Percentiles rank a stretch among this genome's conserved stretches.
Evolutionary conservation across 345 rosid species (phyloP).

Genomic region (Salix dunnii): DNA sequence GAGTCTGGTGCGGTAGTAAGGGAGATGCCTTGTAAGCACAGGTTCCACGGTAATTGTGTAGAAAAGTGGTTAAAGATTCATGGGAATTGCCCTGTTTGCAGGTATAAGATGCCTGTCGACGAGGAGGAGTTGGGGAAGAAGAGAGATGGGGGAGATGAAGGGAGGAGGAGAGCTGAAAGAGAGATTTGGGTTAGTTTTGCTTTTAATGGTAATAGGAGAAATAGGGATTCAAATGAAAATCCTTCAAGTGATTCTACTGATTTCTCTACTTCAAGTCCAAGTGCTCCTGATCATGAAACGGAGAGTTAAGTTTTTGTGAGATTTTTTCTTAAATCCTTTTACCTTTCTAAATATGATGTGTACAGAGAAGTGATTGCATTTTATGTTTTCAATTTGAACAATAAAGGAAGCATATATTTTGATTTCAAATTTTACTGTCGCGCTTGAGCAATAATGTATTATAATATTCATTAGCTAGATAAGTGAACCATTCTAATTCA

Average conservation of each 20-base stretch:
- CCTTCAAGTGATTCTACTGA: constrained; percentile 18
- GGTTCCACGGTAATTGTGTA: constrained; percentile 69
- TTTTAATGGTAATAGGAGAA: constrained; percentile 32
- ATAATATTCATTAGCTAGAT: too few species aligned
- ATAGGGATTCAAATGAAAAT: constrained; percentile 26
- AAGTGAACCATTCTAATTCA: neutral
- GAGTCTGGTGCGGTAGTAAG: constrained; percentile 37
- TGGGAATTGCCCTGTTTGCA: constrained; percentile 85
- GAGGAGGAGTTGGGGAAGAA: constrained; percentile 34
- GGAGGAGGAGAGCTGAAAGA: constrained; percentile 29
- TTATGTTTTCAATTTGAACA: neutral
- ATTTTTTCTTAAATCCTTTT: neutral
- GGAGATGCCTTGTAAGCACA: constrained; percentile 83
- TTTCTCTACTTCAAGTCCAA: constrained; percentile 17
- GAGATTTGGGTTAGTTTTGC: constrained; percentile 62
- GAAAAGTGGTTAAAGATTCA: constrained; percentile 72
- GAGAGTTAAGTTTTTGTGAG: constrained; percentile 15
- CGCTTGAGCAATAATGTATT: neutral
- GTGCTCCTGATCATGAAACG: constrained; percentile 11
- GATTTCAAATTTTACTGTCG: neutral
- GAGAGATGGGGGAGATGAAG: constrained; percentile 24
- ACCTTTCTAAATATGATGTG: constrained; percentile 5
- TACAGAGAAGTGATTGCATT: neutral
- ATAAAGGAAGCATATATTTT: neutral
- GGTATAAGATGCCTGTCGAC: constrained; percentile 73